Percentiles rank a stretch among this genome's conserved stretches.
Conservation (phyloP, 1,139 yeast species). For the Taphrina populina region DNA sequence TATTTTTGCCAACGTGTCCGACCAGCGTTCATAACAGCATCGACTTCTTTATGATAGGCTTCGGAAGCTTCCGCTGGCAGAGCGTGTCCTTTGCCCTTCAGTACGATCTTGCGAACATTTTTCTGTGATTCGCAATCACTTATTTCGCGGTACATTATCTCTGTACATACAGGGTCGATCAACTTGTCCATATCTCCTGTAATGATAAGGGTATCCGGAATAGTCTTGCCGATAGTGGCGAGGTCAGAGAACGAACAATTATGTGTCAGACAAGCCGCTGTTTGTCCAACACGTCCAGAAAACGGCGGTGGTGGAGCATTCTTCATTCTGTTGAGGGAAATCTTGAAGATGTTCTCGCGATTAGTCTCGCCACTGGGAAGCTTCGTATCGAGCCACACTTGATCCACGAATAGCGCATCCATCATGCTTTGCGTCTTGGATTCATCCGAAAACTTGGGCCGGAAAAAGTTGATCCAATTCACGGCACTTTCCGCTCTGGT, state of each 20-base stretch:
- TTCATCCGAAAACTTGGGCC: conserved; percentile 15
- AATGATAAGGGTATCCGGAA: conserved; percentile 26
- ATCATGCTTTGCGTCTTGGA: conserved; percentile 11
- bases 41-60: conserved; percentile 18
- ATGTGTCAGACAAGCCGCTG: conserved; percentile 28
- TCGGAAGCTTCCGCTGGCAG: conserved; percentile 19
- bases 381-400: conserved; percentile 17
- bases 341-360: conserved; percentile 14
- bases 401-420: conserved; percentile 9
- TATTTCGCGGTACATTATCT: conserved; percentile 16
- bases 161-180: conserved; percentile 26
- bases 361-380: background rate
- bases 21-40: conserved; percentile 17
- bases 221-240: conserved; percentile 14
- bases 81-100: conserved; percentile 23
- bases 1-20: conserved; percentile 7
- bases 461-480: conserved; percentile 24
- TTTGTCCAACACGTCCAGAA: conserved; percentile 19
- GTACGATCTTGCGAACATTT: conserved; percentile 13
- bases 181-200: conserved; percentile 25
- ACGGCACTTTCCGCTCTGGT: conserved; percentile 21
- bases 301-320: conserved; percentile 5
- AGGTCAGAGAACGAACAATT: conserved; percentile 14
- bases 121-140: conserved; percentile 5
- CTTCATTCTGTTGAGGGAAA: conserved; percentile 14